Evolutionary conservation across 2,329 filamentous ascomycete species (phyloP).

Genomic region (Zymoseptoria pseudotritici): DNA sequence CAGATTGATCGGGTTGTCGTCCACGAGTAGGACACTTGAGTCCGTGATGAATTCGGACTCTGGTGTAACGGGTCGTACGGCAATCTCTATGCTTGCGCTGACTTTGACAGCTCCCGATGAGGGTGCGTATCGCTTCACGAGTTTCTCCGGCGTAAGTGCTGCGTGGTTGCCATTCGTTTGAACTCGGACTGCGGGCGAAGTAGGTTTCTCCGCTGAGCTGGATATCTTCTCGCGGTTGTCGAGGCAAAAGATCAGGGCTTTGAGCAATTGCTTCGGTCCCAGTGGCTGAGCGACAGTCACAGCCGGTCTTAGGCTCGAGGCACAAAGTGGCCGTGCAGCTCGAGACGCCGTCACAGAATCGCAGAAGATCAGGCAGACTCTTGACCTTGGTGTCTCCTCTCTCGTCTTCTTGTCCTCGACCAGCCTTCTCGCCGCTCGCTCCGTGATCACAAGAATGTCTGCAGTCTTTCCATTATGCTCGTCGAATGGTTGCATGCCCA

Average conservation of each 20-base stretch:
- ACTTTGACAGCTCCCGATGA: not conserved
- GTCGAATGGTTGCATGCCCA: not conserved
- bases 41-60: not conserved
- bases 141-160: not conserved
- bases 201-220: not conserved
- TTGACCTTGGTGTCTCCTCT: not conserved
- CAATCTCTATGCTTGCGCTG: not conserved
- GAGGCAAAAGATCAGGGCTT: constrained; percentile 3
- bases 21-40: constrained; percentile 22
- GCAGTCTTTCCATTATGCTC: not conserved
- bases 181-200: not conserved
- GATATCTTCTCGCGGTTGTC: not conserved
- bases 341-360: constrained; percentile 5
- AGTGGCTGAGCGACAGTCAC: constrained; percentile 3
- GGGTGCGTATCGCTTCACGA: not conserved
- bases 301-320: not conserved
- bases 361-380: constrained; percentile 4
- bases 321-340: not conserved
- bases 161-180: not conserved
- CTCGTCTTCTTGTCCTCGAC: not conserved
- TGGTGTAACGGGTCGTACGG: not conserved
- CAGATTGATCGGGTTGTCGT: constrained; percentile 30
- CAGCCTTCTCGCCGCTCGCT: not conserved
- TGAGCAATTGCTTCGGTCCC: constrained; percentile 1
- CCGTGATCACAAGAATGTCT: constrained; percentile 1